Percentiles rank a stretch among this genome's conserved stretches.
phyloP scores from a whole-genome alignment of 345 rosid species.

The Hibiscus tridactylites region DNA sequence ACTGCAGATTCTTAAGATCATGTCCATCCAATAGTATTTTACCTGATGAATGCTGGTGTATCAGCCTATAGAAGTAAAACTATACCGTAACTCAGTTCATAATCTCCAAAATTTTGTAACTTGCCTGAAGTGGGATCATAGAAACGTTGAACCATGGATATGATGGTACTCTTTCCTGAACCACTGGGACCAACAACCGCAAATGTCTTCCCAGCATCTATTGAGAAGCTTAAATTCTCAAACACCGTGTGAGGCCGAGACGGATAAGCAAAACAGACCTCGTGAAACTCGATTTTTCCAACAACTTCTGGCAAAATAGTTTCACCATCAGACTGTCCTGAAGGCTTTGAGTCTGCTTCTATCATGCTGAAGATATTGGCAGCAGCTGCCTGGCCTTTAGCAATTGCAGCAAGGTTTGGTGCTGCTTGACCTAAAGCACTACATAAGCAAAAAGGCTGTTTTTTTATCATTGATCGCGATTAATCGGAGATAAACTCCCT shows the following conservation, averaged over 20 bases:
- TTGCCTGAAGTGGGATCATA: slow-evolving; percentile 75
- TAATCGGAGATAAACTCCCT: not conserved
- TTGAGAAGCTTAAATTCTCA: slow-evolving; percentile 55
- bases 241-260: slow-evolving; percentile 51
- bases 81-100: not conserved
- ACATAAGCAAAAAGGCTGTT: slow-evolving; percentile 11
- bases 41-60: slow-evolving; percentile 27
- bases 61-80: not conserved
- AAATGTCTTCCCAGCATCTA: slow-evolving; percentile 53
- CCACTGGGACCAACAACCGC: slow-evolving; percentile 90
- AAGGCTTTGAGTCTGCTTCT: slow-evolving; percentile 18
- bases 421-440: slow-evolving; percentile 80
- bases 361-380: slow-evolving; percentile 55
- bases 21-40: slow-evolving; percentile 57
- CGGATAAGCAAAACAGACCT: slow-evolving; percentile 61
- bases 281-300: slow-evolving; percentile 53
- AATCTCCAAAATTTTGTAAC: not conserved
- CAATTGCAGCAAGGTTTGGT: slow-evolving; percentile 65
- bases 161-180: slow-evolving; percentile 81
- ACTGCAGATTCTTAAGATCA: slow-evolving; percentile 42
- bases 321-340: slow-evolving; percentile 28
- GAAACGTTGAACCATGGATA: slow-evolving; percentile 78
- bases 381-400: slow-evolving; percentile 66
- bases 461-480: slow-evolving; percentile 10
- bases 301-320: slow-evolving; percentile 30